These are phyloP conservation scores for Aspergillus asperescens DNA, from an alignment of 495 filamentous ascomycete species.

Conservation along the genomic window DNA sequence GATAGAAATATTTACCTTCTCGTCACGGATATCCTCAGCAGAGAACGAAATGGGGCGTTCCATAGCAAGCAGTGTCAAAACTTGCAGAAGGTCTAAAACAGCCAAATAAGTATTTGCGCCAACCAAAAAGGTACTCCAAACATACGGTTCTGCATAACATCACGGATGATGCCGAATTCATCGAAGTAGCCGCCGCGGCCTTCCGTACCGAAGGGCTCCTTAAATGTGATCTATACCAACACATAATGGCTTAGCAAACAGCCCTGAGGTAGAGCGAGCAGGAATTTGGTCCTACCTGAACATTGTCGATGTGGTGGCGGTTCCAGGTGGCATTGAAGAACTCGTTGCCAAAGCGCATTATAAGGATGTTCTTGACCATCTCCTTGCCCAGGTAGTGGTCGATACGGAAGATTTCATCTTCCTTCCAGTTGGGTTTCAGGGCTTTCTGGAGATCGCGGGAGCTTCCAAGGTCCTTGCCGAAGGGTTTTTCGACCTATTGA, in stretches of 20 bases:
- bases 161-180: slow-evolving; percentile 98
- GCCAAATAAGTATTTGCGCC: slow-evolving; percentile 21
- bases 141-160: slow-evolving; percentile 92
- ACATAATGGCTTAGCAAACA: slow-evolving; percentile 1
- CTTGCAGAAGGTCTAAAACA: slow-evolving; percentile 74
- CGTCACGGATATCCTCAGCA: slow-evolving; percentile 95
- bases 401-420: slow-evolving; percentile 99
- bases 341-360: slow-evolving; percentile 96
- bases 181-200: slow-evolving; percentile 99
- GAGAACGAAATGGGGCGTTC: slow-evolving; percentile 98
- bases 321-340: slow-evolving; percentile 99
- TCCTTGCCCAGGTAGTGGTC: slow-evolving; percentile 99
- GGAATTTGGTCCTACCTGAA: slow-evolving; percentile 46
- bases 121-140: neutral
- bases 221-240: slow-evolving; percentile 76
- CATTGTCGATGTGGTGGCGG: slow-evolving; percentile 98
- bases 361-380: slow-evolving; percentile 99
- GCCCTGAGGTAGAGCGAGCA: neutral
- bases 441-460: slow-evolving; percentile 94
- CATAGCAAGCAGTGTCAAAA: slow-evolving; percentile 95
- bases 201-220: slow-evolving; percentile 99
- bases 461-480: slow-evolving; percentile 92
- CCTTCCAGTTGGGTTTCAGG: slow-evolving; percentile 95
- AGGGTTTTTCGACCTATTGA: slow-evolving; percentile 92
- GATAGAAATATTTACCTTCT: slow-evolving; percentile 62